phyloP scores from a whole-genome alignment of 2,329 filamentous ascomycete species.

The Ramichloridium luteum region DNA sequence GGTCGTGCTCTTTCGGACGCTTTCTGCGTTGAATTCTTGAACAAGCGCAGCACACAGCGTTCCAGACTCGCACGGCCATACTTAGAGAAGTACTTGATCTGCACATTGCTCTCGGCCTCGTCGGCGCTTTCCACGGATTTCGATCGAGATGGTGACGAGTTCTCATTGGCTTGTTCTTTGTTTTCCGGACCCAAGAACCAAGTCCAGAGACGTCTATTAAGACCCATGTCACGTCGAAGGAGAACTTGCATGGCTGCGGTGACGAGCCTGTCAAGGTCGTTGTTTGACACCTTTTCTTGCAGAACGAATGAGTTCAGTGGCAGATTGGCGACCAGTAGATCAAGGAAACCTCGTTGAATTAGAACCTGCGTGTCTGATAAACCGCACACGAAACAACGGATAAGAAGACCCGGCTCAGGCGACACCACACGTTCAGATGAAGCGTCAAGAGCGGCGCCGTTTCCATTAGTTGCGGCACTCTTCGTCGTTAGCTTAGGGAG shows the following conservation, averaged over 20 bases:
- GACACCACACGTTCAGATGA: conserved; percentile 57
- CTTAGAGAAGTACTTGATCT: conserved; percentile 61
- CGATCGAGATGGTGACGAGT: conserved; percentile 13
- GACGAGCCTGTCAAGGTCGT: conserved; percentile 71
- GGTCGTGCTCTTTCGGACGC: conserved; percentile 65
- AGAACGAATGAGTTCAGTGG: conserved; percentile 74
- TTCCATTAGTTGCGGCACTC: conserved; percentile 2
- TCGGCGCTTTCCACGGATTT: conserved; percentile 30
- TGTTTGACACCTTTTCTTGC: conserved; percentile 57
- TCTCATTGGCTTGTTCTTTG: conserved; percentile 22
- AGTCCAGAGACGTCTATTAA: conserved; percentile 88
- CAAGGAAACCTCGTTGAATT: conserved; percentile 87
- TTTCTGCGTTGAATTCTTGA: conserved; percentile 43
- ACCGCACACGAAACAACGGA: conserved; percentile 86
- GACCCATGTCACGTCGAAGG: conserved; percentile 82
- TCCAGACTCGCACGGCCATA: conserved; percentile 66
- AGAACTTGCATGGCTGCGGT: conserved; percentile 79
- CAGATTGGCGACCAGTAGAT: conserved; percentile 79
- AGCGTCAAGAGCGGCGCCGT: conserved; percentile 1
- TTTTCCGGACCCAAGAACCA: conserved; percentile 81
- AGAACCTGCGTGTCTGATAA: conserved; percentile 77
- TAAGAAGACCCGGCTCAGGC: conserved; percentile 79
- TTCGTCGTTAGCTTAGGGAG: conserved; percentile 56
- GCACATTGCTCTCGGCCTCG: conserved; percentile 40
- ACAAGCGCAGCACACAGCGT: conserved; percentile 63